Conservation (phyloP, 192 early-diverging fungal species). For the Coemansia sp. region DNA sequence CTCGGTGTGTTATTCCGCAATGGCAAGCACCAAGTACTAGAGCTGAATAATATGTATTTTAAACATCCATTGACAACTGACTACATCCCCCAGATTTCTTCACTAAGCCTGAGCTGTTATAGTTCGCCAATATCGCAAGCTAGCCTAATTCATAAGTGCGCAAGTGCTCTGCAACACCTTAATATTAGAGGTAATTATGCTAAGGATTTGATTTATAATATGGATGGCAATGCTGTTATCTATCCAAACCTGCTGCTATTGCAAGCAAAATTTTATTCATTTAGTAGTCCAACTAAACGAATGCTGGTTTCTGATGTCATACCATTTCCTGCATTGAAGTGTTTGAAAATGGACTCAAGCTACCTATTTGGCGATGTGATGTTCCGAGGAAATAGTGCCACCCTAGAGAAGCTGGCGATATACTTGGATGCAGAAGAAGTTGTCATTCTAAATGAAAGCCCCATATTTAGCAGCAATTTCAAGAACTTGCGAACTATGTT, state of each 20-base stretch:
- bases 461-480: background rate
- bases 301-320: background rate
- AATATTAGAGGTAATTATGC: background rate
- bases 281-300: background rate
- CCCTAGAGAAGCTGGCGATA: background rate
- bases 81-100: background rate
- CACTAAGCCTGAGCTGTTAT: background rate
- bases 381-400: constrained; percentile 9
- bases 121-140: background rate
- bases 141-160: background rate
- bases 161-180: background rate
- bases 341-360: background rate
- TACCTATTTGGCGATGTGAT: background rate
- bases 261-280: background rate
- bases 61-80: background rate
- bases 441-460: background rate
- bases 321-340: background rate
- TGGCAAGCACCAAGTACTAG: background rate
- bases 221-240: background rate
- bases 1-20: background rate
- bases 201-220: background rate
- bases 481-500: background rate
- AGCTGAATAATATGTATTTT: background rate
- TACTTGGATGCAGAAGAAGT: background rate
- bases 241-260: constrained; percentile 1